Conservation (phyloP, 2,329 filamentous ascomycete species). For the Diaporthe velutina region DNA sequence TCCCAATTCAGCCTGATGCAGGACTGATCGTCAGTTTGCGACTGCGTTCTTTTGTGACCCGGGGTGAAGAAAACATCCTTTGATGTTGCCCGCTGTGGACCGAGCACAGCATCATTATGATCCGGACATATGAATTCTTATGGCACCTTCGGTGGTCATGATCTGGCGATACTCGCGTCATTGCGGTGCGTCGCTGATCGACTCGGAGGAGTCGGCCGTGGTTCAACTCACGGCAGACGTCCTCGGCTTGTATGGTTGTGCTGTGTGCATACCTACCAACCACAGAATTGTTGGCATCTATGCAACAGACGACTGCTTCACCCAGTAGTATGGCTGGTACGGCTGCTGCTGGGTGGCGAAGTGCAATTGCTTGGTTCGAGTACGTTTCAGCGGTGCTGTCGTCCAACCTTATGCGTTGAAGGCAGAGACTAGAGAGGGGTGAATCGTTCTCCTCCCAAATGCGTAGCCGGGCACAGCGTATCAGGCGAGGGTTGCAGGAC, state of each 20-base stretch:
- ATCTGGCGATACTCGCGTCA: slow-evolving; percentile 3
- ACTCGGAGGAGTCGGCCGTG: not conserved
- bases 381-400: slow-evolving; percentile 11
- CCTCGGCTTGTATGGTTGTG: not conserved
- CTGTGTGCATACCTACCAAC: not conserved
- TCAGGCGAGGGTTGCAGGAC: not conserved
- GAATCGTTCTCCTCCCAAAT: not conserved
- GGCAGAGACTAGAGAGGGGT: not conserved
- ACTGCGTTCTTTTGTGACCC: not conserved
- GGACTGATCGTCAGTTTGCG: not conserved
- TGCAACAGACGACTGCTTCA: not conserved
- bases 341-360: not conserved
- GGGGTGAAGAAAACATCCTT: not conserved
- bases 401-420: slow-evolving; percentile 5
- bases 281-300: not conserved
- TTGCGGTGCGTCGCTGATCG: not conserved
- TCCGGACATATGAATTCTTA: not conserved
- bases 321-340: not conserved
- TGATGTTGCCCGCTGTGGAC: not conserved
- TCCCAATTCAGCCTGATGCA: slow-evolving; percentile 8
- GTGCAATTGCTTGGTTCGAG: not conserved
- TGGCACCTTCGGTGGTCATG: not conserved
- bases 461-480: not conserved
- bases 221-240: not conserved
- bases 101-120: not conserved